phyloP scores from a whole-genome alignment of 208 protist species.

The Willaertia magna region DNA sequence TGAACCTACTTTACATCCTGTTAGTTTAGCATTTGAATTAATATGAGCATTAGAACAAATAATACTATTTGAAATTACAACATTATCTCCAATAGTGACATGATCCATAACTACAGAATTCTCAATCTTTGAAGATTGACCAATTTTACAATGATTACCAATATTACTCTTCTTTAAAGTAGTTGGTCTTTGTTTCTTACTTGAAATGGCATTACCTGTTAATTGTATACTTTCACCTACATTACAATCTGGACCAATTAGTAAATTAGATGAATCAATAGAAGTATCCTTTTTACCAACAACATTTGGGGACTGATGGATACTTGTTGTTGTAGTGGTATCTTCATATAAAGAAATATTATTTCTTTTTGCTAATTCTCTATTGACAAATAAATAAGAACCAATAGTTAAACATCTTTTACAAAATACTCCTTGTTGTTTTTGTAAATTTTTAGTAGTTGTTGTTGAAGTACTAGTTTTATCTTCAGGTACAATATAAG shows the following conservation, averaged over 20 bases:
- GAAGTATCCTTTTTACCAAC: too few relatives aligned
- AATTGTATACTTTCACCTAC: constrained; percentile 25
- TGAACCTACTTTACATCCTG: not conserved
- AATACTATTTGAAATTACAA: not conserved
- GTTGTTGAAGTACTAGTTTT: not conserved
- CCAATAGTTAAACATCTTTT: not conserved
- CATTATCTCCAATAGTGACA: constrained; percentile 39
- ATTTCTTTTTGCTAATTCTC: constrained; percentile 1
- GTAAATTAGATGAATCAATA: too few relatives aligned
- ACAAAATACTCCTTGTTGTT: not conserved
- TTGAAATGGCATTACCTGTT: too few relatives aligned
- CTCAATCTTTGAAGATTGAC: constrained; percentile 32
- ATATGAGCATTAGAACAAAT: not conserved
- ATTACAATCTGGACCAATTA: constrained; percentile 38
- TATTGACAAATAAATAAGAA: not conserved
- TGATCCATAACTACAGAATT: constrained; percentile 52
- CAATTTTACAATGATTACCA: constrained; percentile 43
- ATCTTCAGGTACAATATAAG: constrained; percentile 2
- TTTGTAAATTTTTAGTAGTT: not conserved
- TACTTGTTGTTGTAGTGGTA: constrained; percentile 17
- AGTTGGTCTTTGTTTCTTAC: not conserved
- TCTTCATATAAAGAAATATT: constrained; percentile 12
- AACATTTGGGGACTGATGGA: not conserved
- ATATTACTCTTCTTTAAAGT: constrained; percentile 43
- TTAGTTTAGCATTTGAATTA: not conserved